Conservation (phyloP, 768 basidiomycete genomes). For the Leccinum rimulosum region DNA sequence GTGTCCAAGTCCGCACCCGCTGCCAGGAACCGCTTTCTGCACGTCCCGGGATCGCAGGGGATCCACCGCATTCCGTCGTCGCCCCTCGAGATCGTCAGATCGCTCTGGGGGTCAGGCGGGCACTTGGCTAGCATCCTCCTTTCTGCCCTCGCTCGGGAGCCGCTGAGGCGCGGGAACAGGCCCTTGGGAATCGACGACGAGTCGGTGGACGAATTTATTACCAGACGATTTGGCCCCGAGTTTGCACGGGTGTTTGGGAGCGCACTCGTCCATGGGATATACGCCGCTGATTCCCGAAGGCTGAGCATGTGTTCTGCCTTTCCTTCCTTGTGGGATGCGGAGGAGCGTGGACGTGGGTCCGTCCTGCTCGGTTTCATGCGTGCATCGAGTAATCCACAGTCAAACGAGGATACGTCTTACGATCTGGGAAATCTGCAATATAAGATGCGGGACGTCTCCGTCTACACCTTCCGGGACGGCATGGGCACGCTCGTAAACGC, state of each 20-base stretch:
- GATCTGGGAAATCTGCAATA: conserved; percentile 47
- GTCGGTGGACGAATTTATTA: conserved; percentile 74
- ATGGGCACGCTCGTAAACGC: conserved; percentile 62
- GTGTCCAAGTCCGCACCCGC: conserved; percentile 67
- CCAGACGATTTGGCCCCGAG: conserved; percentile 65
- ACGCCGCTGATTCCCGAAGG: conserved; percentile 77
- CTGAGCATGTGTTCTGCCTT: conserved; percentile 80
- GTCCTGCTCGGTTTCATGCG: conserved; percentile 59
- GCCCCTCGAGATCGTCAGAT: conserved; percentile 34
- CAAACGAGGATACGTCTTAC: conserved; percentile 30
- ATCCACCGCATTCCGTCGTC: conserved; percentile 52
- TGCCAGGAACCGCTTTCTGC: conserved; percentile 74
- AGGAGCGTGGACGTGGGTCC: conserved; percentile 65
- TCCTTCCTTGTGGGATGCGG: conserved; percentile 68
- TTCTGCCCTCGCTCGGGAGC: conserved; percentile 55
- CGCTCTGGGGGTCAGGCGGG: conserved; percentile 31
- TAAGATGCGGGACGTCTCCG: conserved; percentile 57
- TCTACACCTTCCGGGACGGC: conserved; percentile 82
- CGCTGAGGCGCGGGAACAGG: conserved; percentile 48
- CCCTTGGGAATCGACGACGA: conserved; percentile 57
- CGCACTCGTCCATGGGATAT: conserved; percentile 89
- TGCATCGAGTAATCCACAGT: conserved; percentile 12
- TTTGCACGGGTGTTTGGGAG: conserved; percentile 77
- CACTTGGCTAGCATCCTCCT: conserved; percentile 46
- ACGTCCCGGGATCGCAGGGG: conserved; percentile 49